Evolutionary conservation across 306 rosid species (phyloP).

Genomic region (Malus domestica): DNA sequence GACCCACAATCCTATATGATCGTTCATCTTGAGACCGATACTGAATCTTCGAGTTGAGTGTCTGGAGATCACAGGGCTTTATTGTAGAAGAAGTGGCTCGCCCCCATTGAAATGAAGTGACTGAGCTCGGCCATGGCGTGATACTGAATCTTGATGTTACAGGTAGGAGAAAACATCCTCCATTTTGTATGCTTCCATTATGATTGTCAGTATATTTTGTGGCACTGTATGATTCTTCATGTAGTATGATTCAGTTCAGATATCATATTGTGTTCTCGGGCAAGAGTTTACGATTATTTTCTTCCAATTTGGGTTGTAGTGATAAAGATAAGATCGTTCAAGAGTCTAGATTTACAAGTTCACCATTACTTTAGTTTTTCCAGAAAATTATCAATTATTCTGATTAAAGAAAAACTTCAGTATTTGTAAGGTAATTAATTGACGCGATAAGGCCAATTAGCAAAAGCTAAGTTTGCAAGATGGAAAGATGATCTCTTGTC

Average conservation of each 20-base stretch:
- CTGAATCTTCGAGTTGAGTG: not conserved
- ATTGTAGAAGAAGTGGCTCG: not conserved
- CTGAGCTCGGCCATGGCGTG: not conserved
- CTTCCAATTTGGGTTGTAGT: not conserved
- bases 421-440: not conserved
- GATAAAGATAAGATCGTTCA: not conserved
- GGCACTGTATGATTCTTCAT: not conserved
- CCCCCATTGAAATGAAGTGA: not conserved
- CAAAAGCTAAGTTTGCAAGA: not conserved
- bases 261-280: not conserved
- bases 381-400: not conserved
- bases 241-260: not conserved
- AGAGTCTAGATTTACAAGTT: not conserved
- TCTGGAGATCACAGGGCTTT: not conserved
- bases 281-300: not conserved
- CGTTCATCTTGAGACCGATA: not conserved
- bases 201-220: not conserved
- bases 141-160: not conserved
- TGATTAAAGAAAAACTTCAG: not conserved
- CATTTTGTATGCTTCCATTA: not conserved
- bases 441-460: not conserved
- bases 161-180: not conserved
- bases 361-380: not conserved
- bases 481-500: not conserved
- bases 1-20: not conserved